A percentile compares a stretch with the other conserved stretches of the same genome.
Conservation (phyloP, 2,329 filamentous ascomycete genomes). For the Emergomyces orientalis region DNA sequence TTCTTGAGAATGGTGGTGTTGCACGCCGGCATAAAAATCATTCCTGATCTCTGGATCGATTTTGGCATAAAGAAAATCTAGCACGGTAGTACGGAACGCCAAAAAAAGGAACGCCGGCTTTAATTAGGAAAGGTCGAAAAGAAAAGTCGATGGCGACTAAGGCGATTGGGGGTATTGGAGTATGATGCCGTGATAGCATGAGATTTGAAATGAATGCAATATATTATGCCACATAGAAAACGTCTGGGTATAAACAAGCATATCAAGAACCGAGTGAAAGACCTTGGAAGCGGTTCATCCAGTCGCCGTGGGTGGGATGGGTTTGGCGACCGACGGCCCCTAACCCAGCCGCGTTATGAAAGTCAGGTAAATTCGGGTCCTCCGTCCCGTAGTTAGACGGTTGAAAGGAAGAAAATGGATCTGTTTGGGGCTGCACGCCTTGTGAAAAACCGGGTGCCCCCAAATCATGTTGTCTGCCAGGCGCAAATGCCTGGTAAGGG, state of each 20-base stretch:
- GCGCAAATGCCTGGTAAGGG: constrained; percentile 29
- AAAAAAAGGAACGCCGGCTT: neutral
- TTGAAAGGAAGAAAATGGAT: constrained; percentile 30
- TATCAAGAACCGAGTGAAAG: constrained; percentile 56
- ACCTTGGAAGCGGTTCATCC: constrained; percentile 57
- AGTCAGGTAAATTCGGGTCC: constrained; percentile 28
- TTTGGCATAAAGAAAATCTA: constrained; percentile 1
- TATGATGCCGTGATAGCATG: neutral
- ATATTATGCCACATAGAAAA: constrained; percentile 2
- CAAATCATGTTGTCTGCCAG: constrained; percentile 24
- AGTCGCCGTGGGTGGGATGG: constrained; percentile 42
- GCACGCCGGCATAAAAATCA: neutral
- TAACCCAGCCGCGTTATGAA: constrained; percentile 26
- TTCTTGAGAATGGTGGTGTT: neutral
- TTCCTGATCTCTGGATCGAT: constrained; percentile 1
- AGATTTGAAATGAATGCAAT: constrained; percentile 4
- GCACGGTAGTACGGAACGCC: neutral
- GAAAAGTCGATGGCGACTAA: neutral
- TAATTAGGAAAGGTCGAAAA: neutral
- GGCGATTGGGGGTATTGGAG: neutral
- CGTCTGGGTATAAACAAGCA: neutral
- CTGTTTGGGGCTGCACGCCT: constrained; percentile 21
- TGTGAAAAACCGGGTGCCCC: constrained; percentile 23
- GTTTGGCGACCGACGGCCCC: constrained; percentile 21
- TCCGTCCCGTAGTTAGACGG: constrained; percentile 30